A percentile compares a stretch with the other conserved stretches of the same genome.
phyloP scores from a whole-genome alignment of 495 filamentous ascomycete species.

The Trichoderma reesei region DNA sequence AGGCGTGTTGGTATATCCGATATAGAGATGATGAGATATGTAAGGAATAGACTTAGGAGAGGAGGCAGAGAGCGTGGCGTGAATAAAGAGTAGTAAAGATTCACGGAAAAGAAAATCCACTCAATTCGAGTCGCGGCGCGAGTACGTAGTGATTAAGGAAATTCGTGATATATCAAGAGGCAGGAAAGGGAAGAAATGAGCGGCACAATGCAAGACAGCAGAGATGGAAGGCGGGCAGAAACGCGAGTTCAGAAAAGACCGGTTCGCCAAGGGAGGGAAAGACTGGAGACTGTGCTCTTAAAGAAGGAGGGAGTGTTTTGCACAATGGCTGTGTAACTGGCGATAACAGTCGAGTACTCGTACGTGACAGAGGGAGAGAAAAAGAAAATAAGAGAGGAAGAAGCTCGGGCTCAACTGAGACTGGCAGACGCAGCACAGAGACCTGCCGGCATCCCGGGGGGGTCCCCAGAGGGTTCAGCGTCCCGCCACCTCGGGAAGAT shows the following conservation, averaged over 20 bases:
- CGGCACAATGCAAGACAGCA: not conserved
- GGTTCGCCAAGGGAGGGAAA: not conserved
- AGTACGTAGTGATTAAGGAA: not conserved
- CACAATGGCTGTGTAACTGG: not conserved
- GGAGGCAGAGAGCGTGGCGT: not conserved
- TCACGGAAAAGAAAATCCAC: constrained; percentile 3
- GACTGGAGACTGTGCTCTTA: not conserved
- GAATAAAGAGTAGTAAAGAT: not conserved
- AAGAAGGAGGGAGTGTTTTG: not conserved
- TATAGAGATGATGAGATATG: not conserved
- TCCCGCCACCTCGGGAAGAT: not conserved
- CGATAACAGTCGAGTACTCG: not conserved
- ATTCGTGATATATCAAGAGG: not conserved
- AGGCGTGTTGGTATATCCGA: not conserved
- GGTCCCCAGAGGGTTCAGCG: not conserved
- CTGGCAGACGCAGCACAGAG: constrained; percentile 3
- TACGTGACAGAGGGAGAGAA: not conserved
- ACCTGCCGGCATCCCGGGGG: not conserved
- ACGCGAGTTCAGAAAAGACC: not conserved
- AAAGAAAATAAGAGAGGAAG: not conserved
- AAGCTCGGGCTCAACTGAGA: not conserved
- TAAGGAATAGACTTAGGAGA: not conserved
- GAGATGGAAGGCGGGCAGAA: not conserved
- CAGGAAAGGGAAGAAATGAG: constrained; percentile 2
- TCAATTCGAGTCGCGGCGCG: not conserved